These are phyloP conservation scores for Candida ovalis DNA, from an alignment of 805 yeast species.

Conservation along the genomic window DNA sequence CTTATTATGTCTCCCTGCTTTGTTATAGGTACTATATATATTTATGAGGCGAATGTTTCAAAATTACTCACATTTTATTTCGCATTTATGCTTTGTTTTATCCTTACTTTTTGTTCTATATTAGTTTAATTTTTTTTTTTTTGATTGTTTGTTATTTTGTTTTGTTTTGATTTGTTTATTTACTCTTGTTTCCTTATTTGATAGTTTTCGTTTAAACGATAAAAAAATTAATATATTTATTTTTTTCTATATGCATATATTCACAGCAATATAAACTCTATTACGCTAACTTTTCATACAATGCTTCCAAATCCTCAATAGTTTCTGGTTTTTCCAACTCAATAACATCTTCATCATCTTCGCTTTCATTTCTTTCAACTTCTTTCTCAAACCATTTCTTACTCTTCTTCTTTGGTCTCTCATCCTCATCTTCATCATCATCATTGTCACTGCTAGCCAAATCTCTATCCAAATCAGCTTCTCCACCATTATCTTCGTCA, in stretches of 20 bases:
- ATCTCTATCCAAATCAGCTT: slow-evolving; percentile 42
- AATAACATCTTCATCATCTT: slow-evolving; percentile 37
- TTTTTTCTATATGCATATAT: background rate
- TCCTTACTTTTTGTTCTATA: background rate
- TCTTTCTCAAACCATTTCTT: slow-evolving; percentile 47
- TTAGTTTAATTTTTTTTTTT: background rate
- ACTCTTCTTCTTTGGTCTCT: slow-evolving; percentile 34
- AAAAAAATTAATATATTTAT: background rate
- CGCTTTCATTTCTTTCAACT: slow-evolving; percentile 11
- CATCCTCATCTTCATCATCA: slow-evolving; percentile 35
- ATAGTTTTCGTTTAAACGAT: background rate
- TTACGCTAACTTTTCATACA: slow-evolving; percentile 52
- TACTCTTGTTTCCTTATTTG: background rate
- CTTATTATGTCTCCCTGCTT: background rate
- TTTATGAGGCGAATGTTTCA: background rate
- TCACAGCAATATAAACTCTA: slow-evolving; percentile 5
- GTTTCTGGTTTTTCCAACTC: slow-evolving; percentile 89
- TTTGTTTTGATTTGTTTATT: background rate
- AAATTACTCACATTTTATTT: background rate
- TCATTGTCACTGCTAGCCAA: slow-evolving; percentile 37
- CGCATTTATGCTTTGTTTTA: background rate
- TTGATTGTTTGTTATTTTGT: background rate
- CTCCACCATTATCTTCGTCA: slow-evolving; percentile 17
- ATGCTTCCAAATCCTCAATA: slow-evolving; percentile 89
- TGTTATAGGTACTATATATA: background rate